A percentile compares a stretch with the other conserved stretches of the same genome.
These are phyloP conservation scores for Sporobolomyces pararoseus DNA, from an alignment of 768 basidiomycete genomes.

Conservation along the genomic window DNA sequence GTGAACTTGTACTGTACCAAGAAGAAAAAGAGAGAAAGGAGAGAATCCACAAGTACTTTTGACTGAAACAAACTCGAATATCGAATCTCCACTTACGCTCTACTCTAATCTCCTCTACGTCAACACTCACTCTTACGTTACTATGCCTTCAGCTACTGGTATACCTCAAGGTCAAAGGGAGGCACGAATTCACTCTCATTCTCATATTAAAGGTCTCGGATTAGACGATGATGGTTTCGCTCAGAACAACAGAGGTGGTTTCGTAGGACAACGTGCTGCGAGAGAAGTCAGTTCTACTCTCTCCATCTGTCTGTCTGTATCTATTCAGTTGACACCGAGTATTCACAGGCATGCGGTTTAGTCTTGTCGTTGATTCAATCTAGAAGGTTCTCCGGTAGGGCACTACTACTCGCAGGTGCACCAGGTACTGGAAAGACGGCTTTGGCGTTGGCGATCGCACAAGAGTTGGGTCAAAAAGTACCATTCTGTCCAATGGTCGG, in stretches of 20 bases:
- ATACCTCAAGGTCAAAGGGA: conserved; percentile 28
- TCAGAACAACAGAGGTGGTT: conserved; percentile 68
- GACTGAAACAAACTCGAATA: too few relatives aligned
- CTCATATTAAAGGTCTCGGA: conserved; percentile 94
- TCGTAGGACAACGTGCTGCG: conserved; percentile 83
- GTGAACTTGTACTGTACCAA: background rate
- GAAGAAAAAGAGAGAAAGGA: background rate
- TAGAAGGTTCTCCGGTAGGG: conserved; percentile 88
- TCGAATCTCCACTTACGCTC: background rate
- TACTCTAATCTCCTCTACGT: background rate
- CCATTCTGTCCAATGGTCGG: conserved; percentile 99
- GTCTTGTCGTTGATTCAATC: conserved; percentile 84
- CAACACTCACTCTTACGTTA: background rate
- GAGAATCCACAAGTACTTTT: background rate
- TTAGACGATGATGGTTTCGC: conserved; percentile 79
- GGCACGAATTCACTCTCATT: conserved; percentile 67
- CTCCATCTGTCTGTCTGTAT: background rate
- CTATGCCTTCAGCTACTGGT: conserved; percentile 21
- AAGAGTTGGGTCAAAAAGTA: conserved; percentile 88
- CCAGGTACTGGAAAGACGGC: conserved; percentile 99
- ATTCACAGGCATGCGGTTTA: conserved; percentile 75
- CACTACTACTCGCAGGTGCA: conserved; percentile 84
- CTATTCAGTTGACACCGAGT: background rate
- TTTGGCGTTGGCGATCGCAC: conserved; percentile 87
- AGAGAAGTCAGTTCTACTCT: conserved; percentile 63